phyloP scores from a whole-genome alignment of 176 grass and related monocot genomes.

The sorghum (Sorghum bicolor) region Sorghum_bicolor_NCBIv3 NC_012870.2:18448001-18448500 shows the following conservation, averaged over 20 bases:
- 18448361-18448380: constrained; percentile 15
- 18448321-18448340: neutral
- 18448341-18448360: neutral
- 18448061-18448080: constrained; percentile 63
- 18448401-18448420: constrained; percentile 36
- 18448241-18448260: constrained; percentile 4
- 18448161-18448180: neutral
- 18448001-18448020: constrained; percentile 95
- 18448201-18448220: constrained; percentile 53
- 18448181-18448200: constrained; percentile 56
- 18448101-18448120: neutral
- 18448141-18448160: neutral
- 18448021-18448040: constrained; percentile 74
- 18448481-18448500: constrained; percentile 40
- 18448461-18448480: constrained; percentile 48
- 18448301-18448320: neutral
- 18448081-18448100: constrained; percentile 16
- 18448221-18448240: constrained; percentile 25
- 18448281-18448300: neutral
- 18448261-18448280: neutral
- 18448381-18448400: constrained; percentile 39
- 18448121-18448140: constrained; percentile 14
- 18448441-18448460: constrained; percentile 51
- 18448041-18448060: constrained; percentile 41
- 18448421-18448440: constrained; percentile 47